Base-by-base conservation (phyloP, 2,329 filamentous ascomycete species). In the Amylocarpus encephaloides region DNA sequence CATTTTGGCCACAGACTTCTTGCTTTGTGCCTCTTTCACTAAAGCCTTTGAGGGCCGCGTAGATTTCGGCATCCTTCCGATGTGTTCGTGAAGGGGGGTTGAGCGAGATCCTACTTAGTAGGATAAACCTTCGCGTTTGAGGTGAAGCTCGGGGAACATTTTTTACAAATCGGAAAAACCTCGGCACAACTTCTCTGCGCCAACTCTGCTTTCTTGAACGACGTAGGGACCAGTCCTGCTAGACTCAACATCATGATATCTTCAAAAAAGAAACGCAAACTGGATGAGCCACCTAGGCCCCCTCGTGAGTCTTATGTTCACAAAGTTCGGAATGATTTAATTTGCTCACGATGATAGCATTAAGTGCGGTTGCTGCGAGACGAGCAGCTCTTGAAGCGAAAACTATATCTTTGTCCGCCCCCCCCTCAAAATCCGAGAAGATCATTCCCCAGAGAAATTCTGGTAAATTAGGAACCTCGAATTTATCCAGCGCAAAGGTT, bases 261-360 rank as follows among this genome's bases (percentile, higher is more conserved):
- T 33, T 60, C 66, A 10, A 67, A 62, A 50, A 73, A 73, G 53
- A 66, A 64, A 57, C 68, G 73, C 43, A 77, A 73, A 61, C 52
- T 77, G 7, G 64, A 71, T 53, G 56, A 59, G 9, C 54, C 62
- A 46, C 60, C 64, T 48, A 61, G 62, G 18, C 55, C 62, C 34
- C 62, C 65, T 51, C 62, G 72, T 73, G 58, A 57, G 70, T 63
- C 12, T 34, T 26, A 32, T 26, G 6, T 15, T 9, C 26, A 30
- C 16, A 4, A 7, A 0, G 7, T 15, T 34, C 40, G 46, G 13
- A 39, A 38, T 9, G 43, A 39, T 29, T 22, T 30, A 40, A 30
- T 29, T 16, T 49, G 38, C 51, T 63, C 60, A 57, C 46, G 33
- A 29, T 19, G 43, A 9, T 44, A 66, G 64, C 45, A 40, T 48